phyloP scores from a whole-genome alignment of 2,329 filamentous ascomycete genomes.

The Lachnum nothofagi region DNA sequence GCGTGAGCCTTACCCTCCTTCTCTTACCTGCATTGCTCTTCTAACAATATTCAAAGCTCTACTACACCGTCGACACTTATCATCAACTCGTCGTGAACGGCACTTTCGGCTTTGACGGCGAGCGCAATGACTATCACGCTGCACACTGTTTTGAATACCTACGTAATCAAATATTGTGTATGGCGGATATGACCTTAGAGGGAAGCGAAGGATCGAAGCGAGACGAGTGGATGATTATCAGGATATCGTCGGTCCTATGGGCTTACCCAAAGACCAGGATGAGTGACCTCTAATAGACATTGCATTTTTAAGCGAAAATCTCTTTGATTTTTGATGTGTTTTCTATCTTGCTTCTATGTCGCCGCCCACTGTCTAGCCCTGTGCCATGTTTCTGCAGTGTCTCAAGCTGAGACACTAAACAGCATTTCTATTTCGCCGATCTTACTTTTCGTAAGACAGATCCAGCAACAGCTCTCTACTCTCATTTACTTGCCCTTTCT shows the following conservation, averaged over 20 bases:
- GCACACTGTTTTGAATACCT: slow-evolving; percentile 34
- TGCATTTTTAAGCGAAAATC: too few species aligned
- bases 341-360: too few species aligned
- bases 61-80: slow-evolving; percentile 33
- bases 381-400: too few species aligned
- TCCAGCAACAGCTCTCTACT: too few species aligned
- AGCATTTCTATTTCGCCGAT: too few species aligned
- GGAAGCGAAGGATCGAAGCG: slow-evolving; percentile 31
- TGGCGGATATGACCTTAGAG: slow-evolving; percentile 34
- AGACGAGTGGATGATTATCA: slow-evolving; percentile 33
- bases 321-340: too few species aligned
- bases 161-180: slow-evolving; percentile 32
- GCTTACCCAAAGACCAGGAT: too few species aligned
- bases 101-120: slow-evolving; percentile 28
- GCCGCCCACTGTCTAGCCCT: too few species aligned
- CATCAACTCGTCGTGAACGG: slow-evolving; percentile 31
- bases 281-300: too few species aligned
- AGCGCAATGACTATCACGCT: slow-evolving; percentile 29
- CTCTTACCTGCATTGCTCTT: not conserved
- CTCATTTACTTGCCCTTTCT: too few species aligned
- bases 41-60: slow-evolving; percentile 19
- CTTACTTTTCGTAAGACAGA: too few species aligned
- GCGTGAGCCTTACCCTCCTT: slow-evolving; percentile 18
- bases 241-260: slow-evolving; percentile 33
- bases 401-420: too few species aligned